phyloP scores from a whole-genome alignment of 2,329 filamentous ascomycete species.

The Verticillium tricorpus region DNA sequence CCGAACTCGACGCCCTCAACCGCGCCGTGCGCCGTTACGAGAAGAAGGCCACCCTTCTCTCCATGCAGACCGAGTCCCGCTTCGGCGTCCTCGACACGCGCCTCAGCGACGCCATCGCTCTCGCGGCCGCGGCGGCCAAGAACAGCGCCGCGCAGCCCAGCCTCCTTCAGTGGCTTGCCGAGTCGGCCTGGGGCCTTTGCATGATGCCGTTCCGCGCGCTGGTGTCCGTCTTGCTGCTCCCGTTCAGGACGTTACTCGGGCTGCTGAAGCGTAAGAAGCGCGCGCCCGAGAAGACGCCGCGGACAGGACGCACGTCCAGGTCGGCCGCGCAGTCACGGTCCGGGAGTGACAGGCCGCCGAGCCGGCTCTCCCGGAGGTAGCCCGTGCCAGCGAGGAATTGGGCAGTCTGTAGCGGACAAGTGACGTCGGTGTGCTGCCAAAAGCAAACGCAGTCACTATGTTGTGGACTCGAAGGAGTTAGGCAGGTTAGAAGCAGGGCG shows the following conservation, averaged over 20 bases:
- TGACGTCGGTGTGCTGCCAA: no score
- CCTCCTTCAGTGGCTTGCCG: slow-evolving; percentile 31
- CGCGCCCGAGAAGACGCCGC: slow-evolving; percentile 16
- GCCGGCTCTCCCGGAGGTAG: slow-evolving; percentile 19
- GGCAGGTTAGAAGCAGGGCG: background rate
- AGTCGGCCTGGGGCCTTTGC: slow-evolving; percentile 26
- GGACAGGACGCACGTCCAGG: slow-evolving; percentile 19
- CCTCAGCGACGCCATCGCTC: slow-evolving; percentile 70
- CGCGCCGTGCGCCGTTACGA: slow-evolving; percentile 87
- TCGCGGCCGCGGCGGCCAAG: slow-evolving; percentile 72
- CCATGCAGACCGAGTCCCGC: slow-evolving; percentile 70
- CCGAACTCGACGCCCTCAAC: slow-evolving; percentile 83
- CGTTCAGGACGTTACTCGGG: slow-evolving; percentile 32
- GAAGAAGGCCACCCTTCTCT: slow-evolving; percentile 74
- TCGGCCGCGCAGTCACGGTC: slow-evolving; percentile 23
- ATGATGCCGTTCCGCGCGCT: slow-evolving; percentile 38
- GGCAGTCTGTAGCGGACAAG: no score
- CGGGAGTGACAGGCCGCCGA: slow-evolving; percentile 28
- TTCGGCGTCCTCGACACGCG: slow-evolving; percentile 67
- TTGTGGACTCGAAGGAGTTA: background rate
- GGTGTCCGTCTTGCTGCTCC: slow-evolving; percentile 35
- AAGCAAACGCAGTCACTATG: background rate
- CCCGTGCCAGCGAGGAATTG: no score
- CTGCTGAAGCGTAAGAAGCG: slow-evolving; percentile 29
- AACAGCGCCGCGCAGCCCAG: slow-evolving; percentile 34